These are phyloP conservation scores for Gaillardinia entomophila DNA, from an alignment of 805 yeast species.

Conservation along the genomic window DNA sequence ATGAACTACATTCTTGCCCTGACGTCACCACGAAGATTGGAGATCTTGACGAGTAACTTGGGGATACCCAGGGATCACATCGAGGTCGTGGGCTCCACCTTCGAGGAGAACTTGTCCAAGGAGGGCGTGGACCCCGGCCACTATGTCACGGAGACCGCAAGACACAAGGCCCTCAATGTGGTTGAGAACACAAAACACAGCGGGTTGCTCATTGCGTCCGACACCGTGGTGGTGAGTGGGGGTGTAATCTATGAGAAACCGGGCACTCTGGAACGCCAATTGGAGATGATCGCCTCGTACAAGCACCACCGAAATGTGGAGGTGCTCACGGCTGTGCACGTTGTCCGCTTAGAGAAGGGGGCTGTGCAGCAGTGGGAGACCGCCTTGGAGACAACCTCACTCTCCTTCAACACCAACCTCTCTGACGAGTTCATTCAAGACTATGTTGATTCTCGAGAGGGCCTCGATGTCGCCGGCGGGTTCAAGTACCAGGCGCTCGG, in stretches of 20 bases:
- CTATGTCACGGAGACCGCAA: constrained; percentile 70
- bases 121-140: constrained; percentile 32
- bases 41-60: constrained; percentile 55
- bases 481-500: constrained; percentile 77
- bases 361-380: constrained; percentile 1
- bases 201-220: constrained; percentile 50
- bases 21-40: constrained; percentile 73
- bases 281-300: constrained; percentile 23
- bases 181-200: constrained; percentile 33
- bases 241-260: constrained; percentile 80
- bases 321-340: constrained; percentile 31
- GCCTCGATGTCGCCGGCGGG: constrained; percentile 85
- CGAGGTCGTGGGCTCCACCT: constrained; percentile 54
- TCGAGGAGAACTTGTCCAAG: constrained; percentile 73
- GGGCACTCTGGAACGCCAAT: constrained; percentile 18
- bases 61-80: constrained; percentile 36
- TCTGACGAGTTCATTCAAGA: constrained; percentile 51
- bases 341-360: constrained; percentile 12
- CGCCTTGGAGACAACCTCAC: constrained; percentile 30
- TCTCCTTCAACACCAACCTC: constrained; percentile 43
- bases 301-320: constrained; percentile 11
- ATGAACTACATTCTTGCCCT: constrained; percentile 64
- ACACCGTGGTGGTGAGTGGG: constrained; percentile 63
- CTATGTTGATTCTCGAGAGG: constrained; percentile 72
- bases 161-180: constrained; percentile 61